Conservation (phyloP, 176 grass and related monocot genomes). For the Ensete glaucum region DNA sequence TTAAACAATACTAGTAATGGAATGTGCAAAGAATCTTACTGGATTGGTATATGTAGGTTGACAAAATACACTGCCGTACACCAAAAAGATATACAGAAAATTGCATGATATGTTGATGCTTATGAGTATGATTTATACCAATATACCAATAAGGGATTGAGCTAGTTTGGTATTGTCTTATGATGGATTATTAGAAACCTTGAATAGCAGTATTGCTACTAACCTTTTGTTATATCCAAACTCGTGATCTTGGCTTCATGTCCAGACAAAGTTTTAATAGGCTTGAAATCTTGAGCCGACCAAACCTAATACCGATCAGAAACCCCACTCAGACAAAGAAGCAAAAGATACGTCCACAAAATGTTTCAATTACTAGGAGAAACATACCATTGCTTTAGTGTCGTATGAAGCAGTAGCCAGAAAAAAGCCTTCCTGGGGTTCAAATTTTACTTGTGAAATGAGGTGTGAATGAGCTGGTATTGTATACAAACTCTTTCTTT, state of each 20-base stretch:
- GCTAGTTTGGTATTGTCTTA: too few relatives aligned
- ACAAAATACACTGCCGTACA: too few relatives aligned
- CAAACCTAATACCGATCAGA: slow-evolving; percentile 45
- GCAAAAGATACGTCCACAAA: not conserved
- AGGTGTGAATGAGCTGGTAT: slow-evolving; percentile 92
- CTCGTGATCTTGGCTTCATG: slow-evolving; percentile 92
- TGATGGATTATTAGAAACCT: not conserved
- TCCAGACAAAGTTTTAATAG: slow-evolving; percentile 75
- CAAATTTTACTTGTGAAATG: slow-evolving; percentile 90
- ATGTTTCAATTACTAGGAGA: not conserved
- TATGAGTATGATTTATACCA: too few relatives aligned
- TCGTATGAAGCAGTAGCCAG: slow-evolving; percentile 87
- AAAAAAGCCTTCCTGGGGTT: slow-evolving; percentile 88
- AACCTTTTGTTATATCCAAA: slow-evolving; percentile 95
- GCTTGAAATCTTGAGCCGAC: slow-evolving; percentile 84
- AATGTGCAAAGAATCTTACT: too few relatives aligned
- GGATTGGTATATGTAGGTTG: too few relatives aligned
- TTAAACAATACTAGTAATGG: too few relatives aligned
- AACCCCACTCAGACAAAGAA: not conserved
- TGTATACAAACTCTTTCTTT: slow-evolving; percentile 58
- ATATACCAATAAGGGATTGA: too few relatives aligned
- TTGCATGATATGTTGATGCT: too few relatives aligned
- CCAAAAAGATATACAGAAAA: too few relatives aligned
- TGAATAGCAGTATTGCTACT: not conserved
- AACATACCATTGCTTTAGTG: slow-evolving; percentile 74